phyloP scores from a whole-genome alignment of 164 flowering plant genomes.

The Litsea cubeba region DNA sequence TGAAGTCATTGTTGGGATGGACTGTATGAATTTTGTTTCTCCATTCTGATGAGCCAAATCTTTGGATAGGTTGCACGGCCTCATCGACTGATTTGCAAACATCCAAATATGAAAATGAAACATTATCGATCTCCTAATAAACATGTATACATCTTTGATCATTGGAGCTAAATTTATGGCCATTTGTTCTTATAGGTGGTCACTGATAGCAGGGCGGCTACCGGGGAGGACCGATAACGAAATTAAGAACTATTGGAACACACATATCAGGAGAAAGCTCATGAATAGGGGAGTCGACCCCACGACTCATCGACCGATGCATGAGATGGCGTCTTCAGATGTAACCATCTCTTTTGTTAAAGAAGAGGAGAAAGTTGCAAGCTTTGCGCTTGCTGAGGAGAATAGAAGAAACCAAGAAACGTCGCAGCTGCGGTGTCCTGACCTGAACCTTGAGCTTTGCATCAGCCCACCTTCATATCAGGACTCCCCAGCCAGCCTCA shows the following conservation, averaged over 20 bases:
- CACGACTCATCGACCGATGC: conserved; percentile 57
- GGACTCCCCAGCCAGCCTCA: conserved; percentile 20
- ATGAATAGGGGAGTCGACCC: conserved; percentile 79
- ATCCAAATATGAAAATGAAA: too few species aligned
- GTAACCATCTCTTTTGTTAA: conserved; percentile 38
- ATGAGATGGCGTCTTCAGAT: conserved; percentile 21
- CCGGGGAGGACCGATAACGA: conserved; percentile 88
- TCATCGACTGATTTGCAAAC: too few species aligned
- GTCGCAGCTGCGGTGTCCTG: conserved; percentile 42
- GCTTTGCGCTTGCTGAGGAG: conserved; percentile 20
- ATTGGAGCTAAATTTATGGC: background rate
- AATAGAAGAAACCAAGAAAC: conserved; percentile 10
- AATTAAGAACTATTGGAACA: conserved; percentile 90
- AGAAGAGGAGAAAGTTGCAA: conserved; percentile 31
- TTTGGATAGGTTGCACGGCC: too few species aligned
- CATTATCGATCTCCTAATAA: too few species aligned
- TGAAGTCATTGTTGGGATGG: too few species aligned
- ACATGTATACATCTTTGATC: background rate
- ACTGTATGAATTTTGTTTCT: too few species aligned
- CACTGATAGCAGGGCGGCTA: conserved; percentile 63
- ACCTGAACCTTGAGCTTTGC: conserved; percentile 78
- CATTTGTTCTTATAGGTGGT: conserved; percentile 22
- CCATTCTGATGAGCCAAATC: too few species aligned
- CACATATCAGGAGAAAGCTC: conserved; percentile 76
- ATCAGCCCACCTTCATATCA: conserved; percentile 70